phyloP scores from a whole-genome alignment of 148 eudicot genomes.

The Rhododendron molle region DNA sequence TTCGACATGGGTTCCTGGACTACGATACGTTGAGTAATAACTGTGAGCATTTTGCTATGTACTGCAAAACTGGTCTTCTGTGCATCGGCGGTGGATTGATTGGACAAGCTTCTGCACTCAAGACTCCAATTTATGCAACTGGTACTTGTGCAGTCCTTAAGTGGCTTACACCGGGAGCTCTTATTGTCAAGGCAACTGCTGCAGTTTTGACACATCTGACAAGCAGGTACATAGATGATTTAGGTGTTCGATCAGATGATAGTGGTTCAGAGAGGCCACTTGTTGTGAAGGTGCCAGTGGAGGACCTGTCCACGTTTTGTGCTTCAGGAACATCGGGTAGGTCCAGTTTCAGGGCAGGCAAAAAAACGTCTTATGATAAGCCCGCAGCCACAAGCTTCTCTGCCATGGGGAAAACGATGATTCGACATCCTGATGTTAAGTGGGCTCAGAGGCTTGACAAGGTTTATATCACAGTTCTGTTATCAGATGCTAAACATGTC shows the following conservation, averaged over 20 bases:
- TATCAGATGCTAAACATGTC: constrained; percentile 76
- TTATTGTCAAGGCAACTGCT: not conserved
- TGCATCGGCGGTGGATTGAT: constrained; percentile 8
- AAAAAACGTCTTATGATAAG: not conserved
- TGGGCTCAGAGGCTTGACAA: constrained; percentile 92
- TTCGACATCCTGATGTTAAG: constrained; percentile 89
- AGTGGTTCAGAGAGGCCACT: not conserved
- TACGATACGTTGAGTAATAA: constrained; percentile 16
- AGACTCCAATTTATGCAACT: not conserved
- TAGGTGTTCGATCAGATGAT: not conserved
- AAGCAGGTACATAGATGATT: not conserved
- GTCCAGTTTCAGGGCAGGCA: not conserved
- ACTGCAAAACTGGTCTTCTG: constrained; percentile 27
- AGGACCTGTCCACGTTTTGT: not conserved
- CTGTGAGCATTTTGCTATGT: constrained; percentile 36
- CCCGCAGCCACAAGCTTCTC: not conserved
- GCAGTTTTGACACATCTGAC: not conserved
- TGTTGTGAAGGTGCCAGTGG: constrained; percentile 5
- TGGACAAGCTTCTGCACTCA: not conserved
- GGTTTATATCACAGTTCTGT: constrained; percentile 62
- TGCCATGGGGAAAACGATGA: constrained; percentile 4
- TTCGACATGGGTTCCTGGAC: constrained; percentile 19
- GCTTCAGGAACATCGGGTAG: not conserved
- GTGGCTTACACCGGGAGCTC: not conserved
- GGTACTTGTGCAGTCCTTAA: not conserved